These are phyloP conservation scores for Alternaria incomplexa DNA, from an alignment of 2,329 filamentous ascomycete genomes.

Conservation along the genomic window DNA sequence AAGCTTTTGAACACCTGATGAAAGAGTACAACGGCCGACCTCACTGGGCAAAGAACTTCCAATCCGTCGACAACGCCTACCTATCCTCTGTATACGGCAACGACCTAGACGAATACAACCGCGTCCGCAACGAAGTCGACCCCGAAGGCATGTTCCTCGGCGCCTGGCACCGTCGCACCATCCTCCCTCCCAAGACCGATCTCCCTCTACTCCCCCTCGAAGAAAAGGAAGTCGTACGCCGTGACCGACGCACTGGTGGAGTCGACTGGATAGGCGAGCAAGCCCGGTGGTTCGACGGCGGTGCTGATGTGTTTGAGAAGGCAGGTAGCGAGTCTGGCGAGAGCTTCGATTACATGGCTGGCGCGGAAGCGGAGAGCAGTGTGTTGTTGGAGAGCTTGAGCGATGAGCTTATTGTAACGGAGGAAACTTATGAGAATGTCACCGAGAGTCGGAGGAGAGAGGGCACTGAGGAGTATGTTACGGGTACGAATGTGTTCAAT, in stretches of 20 bases:
- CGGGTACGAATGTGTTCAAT: slow-evolving; percentile 33
- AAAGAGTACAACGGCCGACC: slow-evolving; percentile 79
- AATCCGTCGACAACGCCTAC: slow-evolving; percentile 61
- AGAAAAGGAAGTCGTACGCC: slow-evolving; percentile 52
- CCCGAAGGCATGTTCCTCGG: slow-evolving; percentile 88
- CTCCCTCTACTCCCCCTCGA: slow-evolving; percentile 45
- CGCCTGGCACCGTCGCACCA: slow-evolving; percentile 77
- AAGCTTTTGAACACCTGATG: slow-evolving; percentile 92
- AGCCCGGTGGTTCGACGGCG: slow-evolving; percentile 44
- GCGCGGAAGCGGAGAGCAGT: slow-evolving; percentile 51
- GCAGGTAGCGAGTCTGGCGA: slow-evolving; percentile 36
- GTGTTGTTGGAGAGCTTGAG: slow-evolving; percentile 37
- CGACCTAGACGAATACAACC: slow-evolving; percentile 70
- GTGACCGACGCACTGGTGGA: slow-evolving; percentile 38
- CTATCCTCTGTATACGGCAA: slow-evolving; percentile 72
- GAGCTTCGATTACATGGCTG: slow-evolving; percentile 56
- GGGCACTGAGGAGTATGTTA: slow-evolving; percentile 20
- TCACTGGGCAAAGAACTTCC: slow-evolving; percentile 95
- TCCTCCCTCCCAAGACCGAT: slow-evolving; percentile 41
- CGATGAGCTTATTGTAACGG: slow-evolving; percentile 7
- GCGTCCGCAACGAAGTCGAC: slow-evolving; percentile 73
- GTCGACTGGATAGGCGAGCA: slow-evolving; percentile 50
- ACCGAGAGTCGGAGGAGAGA: slow-evolving; percentile 26
- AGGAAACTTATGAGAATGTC: slow-evolving; percentile 9
- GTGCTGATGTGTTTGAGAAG: slow-evolving; percentile 40